Base-by-base conservation (phyloP, 306 rosid species). In the Rosa lucieae region DNA sequence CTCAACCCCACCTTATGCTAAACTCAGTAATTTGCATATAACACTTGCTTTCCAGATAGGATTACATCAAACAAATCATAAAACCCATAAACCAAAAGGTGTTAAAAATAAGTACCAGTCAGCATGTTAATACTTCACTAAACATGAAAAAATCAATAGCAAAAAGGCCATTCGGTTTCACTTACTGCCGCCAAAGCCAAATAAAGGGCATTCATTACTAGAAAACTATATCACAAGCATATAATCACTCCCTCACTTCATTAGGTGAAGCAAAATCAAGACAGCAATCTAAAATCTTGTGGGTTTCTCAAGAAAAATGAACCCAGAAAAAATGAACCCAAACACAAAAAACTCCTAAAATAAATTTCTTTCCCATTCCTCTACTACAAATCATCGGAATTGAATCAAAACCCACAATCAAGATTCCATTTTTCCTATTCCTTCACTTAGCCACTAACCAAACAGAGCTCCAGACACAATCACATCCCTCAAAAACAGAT, bases 351-450 rank as follows among this genome's bases (percentile, higher is more conserved):
- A 18, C 1, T 12, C 10, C 18, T 0, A 0, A 53, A 53, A 18
- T 6, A 52, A 20, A 20, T 52, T 32, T 17, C 14, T 29, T 49
- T 49, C 49, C 8, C 17, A 65, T 65, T 32, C 5, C 17, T 39
- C 23, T 10, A 17, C 6, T 1, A 48, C 11, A 46, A 75, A 81
- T 43, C 47, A 32, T 12, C 20, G 17, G 4, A n/a, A 80, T 53
- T 4, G 5, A 72, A 0, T 52, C 10, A 42, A 62, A 82, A 48
- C 43, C 52, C 73, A 40, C 14, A 7, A 76, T 71, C 21, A 80
- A 78, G 84, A 76, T 43, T 15, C 6, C 17, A 65, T 70, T 37
- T 40, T 76, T 63, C 6, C 11, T 10, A 63, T 80, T 23, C 67
- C 17, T 59, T 23, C 37, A 59, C 37, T 23, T 59, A 13, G 5